Evolutionary conservation across 805 yeast genomes (phyloP).

Genomic region (Wickerhamiella dianesei): DNA sequence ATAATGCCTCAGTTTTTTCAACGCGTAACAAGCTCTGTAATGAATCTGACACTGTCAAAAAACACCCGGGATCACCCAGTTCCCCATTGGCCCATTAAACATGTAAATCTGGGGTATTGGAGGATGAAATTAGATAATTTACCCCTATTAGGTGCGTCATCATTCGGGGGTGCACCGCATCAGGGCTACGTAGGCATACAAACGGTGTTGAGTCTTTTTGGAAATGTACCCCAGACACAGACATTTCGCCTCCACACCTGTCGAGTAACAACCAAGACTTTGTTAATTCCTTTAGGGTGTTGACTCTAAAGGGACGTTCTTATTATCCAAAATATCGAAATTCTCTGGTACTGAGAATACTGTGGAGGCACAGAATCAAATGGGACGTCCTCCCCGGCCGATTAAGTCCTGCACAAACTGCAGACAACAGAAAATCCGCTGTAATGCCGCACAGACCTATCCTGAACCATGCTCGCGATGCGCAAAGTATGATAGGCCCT

Average conservation of each 20-base stretch:
- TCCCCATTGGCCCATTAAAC: neutral
- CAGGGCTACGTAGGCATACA: neutral
- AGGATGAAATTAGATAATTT: neutral
- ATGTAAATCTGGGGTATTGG: neutral
- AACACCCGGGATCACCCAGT: neutral
- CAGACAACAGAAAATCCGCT: slow-evolving; percentile 84
- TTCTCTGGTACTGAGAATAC: neutral
- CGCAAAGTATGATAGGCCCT: slow-evolving; percentile 59
- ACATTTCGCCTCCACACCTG: no score
- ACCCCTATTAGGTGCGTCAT: neutral
- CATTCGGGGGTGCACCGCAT: neutral
- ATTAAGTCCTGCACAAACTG: slow-evolving; percentile 91
- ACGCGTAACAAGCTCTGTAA: no score
- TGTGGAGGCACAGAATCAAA: neutral
- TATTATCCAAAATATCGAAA: neutral
- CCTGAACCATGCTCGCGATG: slow-evolving; percentile 79
- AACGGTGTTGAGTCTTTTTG: neutral
- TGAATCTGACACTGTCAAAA: no score
- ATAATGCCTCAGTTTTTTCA: no score
- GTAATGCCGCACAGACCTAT: slow-evolving; percentile 74
- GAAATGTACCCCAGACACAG: neutral
- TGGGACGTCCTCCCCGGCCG: slow-evolving; percentile 36
- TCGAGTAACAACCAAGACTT: no score
- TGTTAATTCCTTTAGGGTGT: neutral
- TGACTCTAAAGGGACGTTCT: neutral